A percentile compares a stretch with the other conserved stretches of the same genome.
phyloP scores from a whole-genome alignment of 2,329 filamentous ascomycete species.

The Raffaelea deltoideospora region DNA sequence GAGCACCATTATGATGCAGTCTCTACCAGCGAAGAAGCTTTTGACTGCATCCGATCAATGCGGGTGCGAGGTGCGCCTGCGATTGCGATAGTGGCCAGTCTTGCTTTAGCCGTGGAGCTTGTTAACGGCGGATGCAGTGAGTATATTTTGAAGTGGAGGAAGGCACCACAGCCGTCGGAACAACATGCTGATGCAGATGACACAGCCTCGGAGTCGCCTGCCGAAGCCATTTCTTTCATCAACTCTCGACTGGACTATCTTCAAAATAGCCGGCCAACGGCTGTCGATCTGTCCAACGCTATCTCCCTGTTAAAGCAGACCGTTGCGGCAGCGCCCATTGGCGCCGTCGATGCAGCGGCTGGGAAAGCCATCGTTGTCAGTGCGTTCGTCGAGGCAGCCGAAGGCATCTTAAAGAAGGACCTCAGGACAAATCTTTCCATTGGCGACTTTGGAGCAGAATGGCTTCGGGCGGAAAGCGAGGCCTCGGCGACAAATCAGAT shows the following conservation, averaged over 20 bases:
- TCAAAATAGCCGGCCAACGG: slow-evolving; percentile 78
- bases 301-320: slow-evolving; percentile 61
- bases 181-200: not conserved
- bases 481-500: slow-evolving; percentile 36
- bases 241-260: slow-evolving; percentile 69
- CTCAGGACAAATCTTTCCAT: slow-evolving; percentile 77
- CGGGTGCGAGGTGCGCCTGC: slow-evolving; percentile 72
- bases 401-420: slow-evolving; percentile 76
- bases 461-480: slow-evolving; percentile 51
- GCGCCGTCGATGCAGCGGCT: slow-evolving; percentile 20
- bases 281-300: slow-evolving; percentile 87
- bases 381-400: slow-evolving; percentile 65
- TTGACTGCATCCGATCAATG: slow-evolving; percentile 73
- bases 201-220: slow-evolving; percentile 25
- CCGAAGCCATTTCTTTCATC: slow-evolving; percentile 56
- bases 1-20: slow-evolving; percentile 65
- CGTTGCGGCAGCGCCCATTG: slow-evolving; percentile 34
- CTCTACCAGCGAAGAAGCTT: slow-evolving; percentile 56
- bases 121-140: slow-evolving; percentile 34
- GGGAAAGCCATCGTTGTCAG: slow-evolving; percentile 41
- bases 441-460: slow-evolving; percentile 67
- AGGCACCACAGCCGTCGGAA: no score
- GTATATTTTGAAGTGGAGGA: slow-evolving; percentile 8
- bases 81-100: slow-evolving; percentile 92
- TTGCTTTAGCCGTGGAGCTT: slow-evolving; percentile 77